phyloP scores from a whole-genome alignment of 129 eudicot species.

The Saussurea involucrata region DNA sequence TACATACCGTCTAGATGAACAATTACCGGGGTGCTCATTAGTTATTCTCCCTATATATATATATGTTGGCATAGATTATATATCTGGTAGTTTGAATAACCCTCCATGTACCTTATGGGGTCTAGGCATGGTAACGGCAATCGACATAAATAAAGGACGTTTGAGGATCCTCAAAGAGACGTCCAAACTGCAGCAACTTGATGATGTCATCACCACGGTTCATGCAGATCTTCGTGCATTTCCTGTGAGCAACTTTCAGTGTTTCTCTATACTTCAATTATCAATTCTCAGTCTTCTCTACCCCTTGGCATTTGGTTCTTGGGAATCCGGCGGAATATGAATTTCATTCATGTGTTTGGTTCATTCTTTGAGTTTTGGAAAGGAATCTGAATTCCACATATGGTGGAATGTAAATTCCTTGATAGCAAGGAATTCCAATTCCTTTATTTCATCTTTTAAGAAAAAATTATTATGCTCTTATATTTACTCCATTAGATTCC shows the following conservation, averaged over 20 bases:
- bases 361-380: too few relatives aligned
- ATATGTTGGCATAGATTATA: not conserved
- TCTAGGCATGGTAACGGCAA: constrained; percentile 75
- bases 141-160: constrained; percentile 87
- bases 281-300: not conserved
- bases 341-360: too few relatives aligned
- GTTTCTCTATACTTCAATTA: not conserved
- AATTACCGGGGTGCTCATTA: too few relatives aligned
- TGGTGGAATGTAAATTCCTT: too few relatives aligned
- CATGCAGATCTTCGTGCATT: constrained; percentile 76
- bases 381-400: too few relatives aligned
- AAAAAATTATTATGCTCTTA: too few relatives aligned
- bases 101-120: constrained; percentile 12
- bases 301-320: too few relatives aligned
- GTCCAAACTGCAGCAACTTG: constrained; percentile 69
- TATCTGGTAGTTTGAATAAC: not conserved
- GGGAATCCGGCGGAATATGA: too few relatives aligned
- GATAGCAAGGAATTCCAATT: too few relatives aligned
- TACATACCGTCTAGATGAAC: too few relatives aligned
- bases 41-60: not conserved
- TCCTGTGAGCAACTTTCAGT: constrained; percentile 45
- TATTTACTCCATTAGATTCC: too few relatives aligned
- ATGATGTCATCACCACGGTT: constrained; percentile 54
- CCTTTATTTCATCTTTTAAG: too few relatives aligned
- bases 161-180: constrained; percentile 81